phyloP scores from a whole-genome alignment of 2,329 filamentous ascomycete species.

The Alternaria sp. region DNA sequence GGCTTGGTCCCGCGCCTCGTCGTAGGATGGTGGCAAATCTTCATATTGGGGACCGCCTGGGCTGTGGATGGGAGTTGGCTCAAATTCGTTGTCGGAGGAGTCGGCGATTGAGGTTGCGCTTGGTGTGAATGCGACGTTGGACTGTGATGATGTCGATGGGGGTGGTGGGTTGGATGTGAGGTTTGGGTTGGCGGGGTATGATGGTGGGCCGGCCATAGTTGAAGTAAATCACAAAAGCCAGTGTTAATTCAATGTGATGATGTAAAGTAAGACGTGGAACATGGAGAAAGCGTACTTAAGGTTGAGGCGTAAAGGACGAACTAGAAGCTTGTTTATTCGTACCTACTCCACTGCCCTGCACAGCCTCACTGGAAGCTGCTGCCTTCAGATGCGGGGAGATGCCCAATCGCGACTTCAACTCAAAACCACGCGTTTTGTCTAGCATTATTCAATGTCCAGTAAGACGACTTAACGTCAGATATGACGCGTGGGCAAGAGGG shows the following conservation, averaged over 20 bases:
- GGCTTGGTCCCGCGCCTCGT: slow-evolving; percentile 43
- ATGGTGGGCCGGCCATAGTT: slow-evolving; percentile 32
- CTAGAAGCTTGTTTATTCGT: slow-evolving; percentile 6
- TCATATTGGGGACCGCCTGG: slow-evolving; percentile 44
- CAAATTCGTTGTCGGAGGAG: slow-evolving; percentile 41
- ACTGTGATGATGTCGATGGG: slow-evolving; percentile 22
- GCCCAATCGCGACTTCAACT: slow-evolving; percentile 15
- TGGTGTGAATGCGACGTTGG: slow-evolving; percentile 32
- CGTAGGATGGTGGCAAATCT: slow-evolving; percentile 47
- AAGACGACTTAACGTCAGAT: background rate
- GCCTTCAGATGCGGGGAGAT: slow-evolving; percentile 11
- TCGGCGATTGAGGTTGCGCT: slow-evolving; percentile 40
- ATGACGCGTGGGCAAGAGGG: background rate
- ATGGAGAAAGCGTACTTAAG: background rate
- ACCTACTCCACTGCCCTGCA: slow-evolving; percentile 2
- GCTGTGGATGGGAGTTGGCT: slow-evolving; percentile 40
- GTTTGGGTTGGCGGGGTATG: slow-evolving; percentile 16
- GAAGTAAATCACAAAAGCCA: background rate
- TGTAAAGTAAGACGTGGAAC: background rate
- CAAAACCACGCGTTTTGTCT: slow-evolving; percentile 4
- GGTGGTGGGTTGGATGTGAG: slow-evolving; percentile 16
- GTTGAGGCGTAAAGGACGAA: background rate
- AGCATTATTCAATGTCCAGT: background rate
- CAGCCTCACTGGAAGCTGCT: slow-evolving; percentile 13
- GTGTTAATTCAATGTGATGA: background rate